phyloP scores from a whole-genome alignment of 148 eudicot genomes.

The Rhododendron vialii region DNA sequence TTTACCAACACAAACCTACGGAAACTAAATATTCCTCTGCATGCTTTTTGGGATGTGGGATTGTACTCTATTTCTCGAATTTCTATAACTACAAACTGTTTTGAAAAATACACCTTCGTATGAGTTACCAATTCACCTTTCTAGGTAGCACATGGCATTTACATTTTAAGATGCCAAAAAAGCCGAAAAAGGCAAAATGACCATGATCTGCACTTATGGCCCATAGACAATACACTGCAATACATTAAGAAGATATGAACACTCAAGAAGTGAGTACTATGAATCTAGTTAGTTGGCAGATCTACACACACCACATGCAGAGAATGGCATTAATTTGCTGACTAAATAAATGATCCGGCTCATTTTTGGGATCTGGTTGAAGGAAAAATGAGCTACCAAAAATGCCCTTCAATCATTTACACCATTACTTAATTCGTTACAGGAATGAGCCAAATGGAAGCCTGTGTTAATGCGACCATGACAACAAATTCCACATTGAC shows the following conservation, averaged over 20 bases:
- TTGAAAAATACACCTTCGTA: background rate
- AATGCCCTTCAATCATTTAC: background rate
- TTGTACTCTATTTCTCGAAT: background rate
- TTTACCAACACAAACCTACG: background rate
- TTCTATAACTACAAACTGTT: background rate
- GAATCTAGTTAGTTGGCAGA: background rate
- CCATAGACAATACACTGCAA: background rate
- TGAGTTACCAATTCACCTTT: background rate
- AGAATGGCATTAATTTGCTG: background rate
- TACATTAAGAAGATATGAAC: background rate
- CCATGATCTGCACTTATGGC: background rate
- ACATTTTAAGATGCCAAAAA: background rate
- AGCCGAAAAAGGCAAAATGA: background rate
- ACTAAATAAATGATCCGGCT: background rate
- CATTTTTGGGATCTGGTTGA: background rate
- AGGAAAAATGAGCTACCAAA: background rate
- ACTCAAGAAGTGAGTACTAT: background rate
- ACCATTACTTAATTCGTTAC: background rate
- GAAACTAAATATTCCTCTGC: background rate
- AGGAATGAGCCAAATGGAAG: background rate
- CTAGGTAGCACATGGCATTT: background rate
- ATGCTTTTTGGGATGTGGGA: background rate
- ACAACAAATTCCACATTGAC: background rate
- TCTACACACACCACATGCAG: background rate
- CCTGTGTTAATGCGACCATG: background rate